Evolutionary conservation across 1,284 basidiomycete species (phyloP).

Genomic region (Pseudozyma tsukubaensis): DNA sequence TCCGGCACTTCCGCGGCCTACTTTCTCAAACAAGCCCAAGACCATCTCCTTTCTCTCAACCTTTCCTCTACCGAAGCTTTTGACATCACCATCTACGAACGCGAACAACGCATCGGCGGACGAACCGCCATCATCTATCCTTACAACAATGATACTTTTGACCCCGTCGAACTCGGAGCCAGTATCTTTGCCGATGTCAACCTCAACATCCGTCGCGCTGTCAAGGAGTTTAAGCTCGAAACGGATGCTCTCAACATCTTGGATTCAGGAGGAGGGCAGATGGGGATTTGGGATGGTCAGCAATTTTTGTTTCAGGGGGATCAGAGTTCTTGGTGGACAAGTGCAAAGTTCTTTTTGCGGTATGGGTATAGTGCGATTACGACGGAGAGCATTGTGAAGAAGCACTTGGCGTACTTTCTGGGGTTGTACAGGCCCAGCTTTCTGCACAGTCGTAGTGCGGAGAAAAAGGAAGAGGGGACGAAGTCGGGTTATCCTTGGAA

Average conservation of each 20-base stretch:
- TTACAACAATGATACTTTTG: conserved; percentile 74
- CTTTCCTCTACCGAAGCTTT: conserved; percentile 61
- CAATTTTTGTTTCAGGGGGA: conserved; percentile 63
- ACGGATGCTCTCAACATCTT: conserved; percentile 27
- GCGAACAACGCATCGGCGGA: conserved; percentile 80
- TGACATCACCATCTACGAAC: conserved; percentile 85
- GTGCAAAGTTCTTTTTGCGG: conserved; percentile 72
- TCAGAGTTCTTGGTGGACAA: conserved; percentile 63
- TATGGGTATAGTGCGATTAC: conserved; percentile 81
- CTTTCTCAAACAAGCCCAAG: conserved; percentile 76
- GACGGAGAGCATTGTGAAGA: conserved; percentile 73
- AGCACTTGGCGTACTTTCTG: conserved; percentile 70
- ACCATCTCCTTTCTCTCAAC: conserved; percentile 22
- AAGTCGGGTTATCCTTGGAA: conserved; percentile 72
- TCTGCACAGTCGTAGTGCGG: conserved; percentile 69
- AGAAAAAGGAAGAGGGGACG: not conserved
- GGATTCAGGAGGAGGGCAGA: conserved; percentile 11
- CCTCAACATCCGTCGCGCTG: conserved; percentile 73
- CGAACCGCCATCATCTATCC: conserved; percentile 83
- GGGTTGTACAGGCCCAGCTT: conserved; percentile 75
- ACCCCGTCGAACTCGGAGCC: conserved; percentile 82
- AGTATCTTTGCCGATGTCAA: conserved; percentile 87
- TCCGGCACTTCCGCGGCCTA: conserved; percentile 86
- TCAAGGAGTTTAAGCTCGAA: conserved; percentile 37
- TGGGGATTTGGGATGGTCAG: conserved; percentile 81